These are phyloP conservation scores for Aureobasidium sp. DNA, from an alignment of 2,329 filamentous ascomycete species.

Conservation along the genomic window DNA sequence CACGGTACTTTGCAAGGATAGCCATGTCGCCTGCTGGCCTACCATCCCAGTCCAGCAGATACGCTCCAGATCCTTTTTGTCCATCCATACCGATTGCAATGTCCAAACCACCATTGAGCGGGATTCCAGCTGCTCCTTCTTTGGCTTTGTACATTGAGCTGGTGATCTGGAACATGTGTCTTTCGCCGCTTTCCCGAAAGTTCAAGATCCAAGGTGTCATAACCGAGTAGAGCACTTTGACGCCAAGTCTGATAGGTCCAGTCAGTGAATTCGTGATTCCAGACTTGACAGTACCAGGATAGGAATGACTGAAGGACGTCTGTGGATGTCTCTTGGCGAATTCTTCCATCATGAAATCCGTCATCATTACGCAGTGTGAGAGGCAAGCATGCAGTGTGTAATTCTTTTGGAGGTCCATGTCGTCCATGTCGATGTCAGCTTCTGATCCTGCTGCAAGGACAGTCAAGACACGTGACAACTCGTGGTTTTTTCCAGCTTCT, in stretches of 20 bases:
- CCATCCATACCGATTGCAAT: constrained; percentile 27
- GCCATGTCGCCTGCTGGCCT: constrained; percentile 29
- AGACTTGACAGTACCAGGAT: constrained; percentile 43
- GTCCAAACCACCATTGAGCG: constrained; percentile 24
- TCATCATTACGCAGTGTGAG: constrained; percentile 41
- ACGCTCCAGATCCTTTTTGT: constrained; percentile 30
- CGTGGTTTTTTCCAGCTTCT: constrained; percentile 30
- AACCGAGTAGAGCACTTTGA: constrained; percentile 31
- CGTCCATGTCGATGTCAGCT: constrained; percentile 40
- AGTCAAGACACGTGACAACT: constrained; percentile 49
- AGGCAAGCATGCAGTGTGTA: constrained; percentile 31
- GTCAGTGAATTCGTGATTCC: constrained; percentile 34
- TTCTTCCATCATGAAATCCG: constrained; percentile 47
- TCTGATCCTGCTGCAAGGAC: constrained; percentile 50
- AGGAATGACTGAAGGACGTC: constrained; percentile 45
- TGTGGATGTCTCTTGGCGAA: constrained; percentile 41
- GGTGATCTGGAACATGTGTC: constrained; percentile 39
- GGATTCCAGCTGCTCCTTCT: constrained; percentile 25
- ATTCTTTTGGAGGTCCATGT: constrained; percentile 40
- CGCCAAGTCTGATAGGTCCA: constrained; percentile 28
- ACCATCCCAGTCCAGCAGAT: constrained; percentile 34
- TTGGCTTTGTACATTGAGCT: constrained; percentile 28
- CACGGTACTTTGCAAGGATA: constrained; percentile 28
- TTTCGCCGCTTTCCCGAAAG: constrained; percentile 38
- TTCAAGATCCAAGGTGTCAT: constrained; percentile 34